A percentile compares a stretch with the other conserved stretches of the same genome.
These are phyloP conservation scores for Phytophthora chlamydospora DNA, from an alignment of 352 stramenopile species.

Conservation along the genomic window DNA sequence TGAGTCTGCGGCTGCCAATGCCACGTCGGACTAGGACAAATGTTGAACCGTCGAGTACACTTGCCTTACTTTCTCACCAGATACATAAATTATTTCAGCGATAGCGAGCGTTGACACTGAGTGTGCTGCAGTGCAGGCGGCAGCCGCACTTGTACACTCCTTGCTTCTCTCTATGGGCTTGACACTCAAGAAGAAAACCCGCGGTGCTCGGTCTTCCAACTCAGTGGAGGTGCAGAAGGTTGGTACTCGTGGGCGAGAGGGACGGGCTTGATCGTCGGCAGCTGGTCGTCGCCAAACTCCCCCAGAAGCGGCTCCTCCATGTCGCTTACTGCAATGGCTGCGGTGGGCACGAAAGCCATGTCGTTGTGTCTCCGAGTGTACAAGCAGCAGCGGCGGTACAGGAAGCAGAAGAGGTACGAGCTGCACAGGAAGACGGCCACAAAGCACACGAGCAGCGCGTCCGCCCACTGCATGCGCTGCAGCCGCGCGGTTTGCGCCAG, in stretches of 20 bases:
- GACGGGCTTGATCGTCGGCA: conserved; percentile 33
- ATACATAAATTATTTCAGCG: conserved; percentile 44
- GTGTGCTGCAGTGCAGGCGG: too few relatives aligned
- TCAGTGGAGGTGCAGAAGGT: conserved; percentile 66
- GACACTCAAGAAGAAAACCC: conserved; percentile 4
- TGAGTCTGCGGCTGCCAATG: conserved; percentile 2
- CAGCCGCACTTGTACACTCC: too few relatives aligned
- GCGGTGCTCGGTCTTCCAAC: conserved; percentile 32
- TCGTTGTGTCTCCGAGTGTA: conserved; percentile 14
- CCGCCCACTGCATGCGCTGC: conserved; percentile 39
- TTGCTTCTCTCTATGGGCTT: neutral
- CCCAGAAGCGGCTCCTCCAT: conserved; percentile 75
- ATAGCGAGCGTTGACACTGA: too few relatives aligned
- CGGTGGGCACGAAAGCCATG: conserved; percentile 30
- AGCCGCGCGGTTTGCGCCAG: conserved; percentile 20
- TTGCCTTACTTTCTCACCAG: conserved; percentile 2
- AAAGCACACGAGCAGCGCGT: conserved; percentile 46
- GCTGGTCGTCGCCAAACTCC: conserved; percentile 44
- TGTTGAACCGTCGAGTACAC: neutral
- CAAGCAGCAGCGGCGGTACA: conserved; percentile 47
- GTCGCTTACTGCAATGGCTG: conserved; percentile 52
- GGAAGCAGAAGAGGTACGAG: conserved; percentile 60
- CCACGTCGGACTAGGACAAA: conserved; percentile 8
- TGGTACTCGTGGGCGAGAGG: conserved; percentile 67
- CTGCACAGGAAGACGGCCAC: conserved; percentile 53